These are phyloP conservation scores for Plantago ovata DNA, from an alignment of 257 asterid species.

Conservation along the genomic window DNA sequence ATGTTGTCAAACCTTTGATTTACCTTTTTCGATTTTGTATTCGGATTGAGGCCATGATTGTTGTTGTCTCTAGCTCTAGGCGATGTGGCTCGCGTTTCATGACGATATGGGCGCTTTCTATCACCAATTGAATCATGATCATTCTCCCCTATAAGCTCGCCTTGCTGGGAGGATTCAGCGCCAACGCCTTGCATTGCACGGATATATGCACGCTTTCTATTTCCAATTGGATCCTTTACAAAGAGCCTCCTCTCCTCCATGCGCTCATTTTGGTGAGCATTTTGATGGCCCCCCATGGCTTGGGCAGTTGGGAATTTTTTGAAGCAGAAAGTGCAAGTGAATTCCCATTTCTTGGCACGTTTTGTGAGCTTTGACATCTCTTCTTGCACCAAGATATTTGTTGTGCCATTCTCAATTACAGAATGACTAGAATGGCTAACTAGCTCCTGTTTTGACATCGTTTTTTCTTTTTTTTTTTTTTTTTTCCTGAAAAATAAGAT, in stretches of 20 bases:
- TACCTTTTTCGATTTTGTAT: slow-evolving; percentile 14
- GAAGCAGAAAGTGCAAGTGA: slow-evolving; percentile 53
- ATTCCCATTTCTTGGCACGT: slow-evolving; percentile 34
- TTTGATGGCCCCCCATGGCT: slow-evolving; percentile 58
- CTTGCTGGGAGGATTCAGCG: neutral
- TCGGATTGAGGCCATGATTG: neutral
- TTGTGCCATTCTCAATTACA: neutral
- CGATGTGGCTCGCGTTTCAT: neutral
- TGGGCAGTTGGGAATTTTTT: slow-evolving; percentile 46
- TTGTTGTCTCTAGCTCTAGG: neutral
- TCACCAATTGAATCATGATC: too few species aligned
- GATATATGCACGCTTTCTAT: slow-evolving; percentile 33
- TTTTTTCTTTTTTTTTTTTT: neutral
- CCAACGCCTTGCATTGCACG: slow-evolving; percentile 21
- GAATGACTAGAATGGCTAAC: neutral
- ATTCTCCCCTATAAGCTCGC: too few species aligned
- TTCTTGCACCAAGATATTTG: neutral
- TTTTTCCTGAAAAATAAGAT: slow-evolving; percentile 2
- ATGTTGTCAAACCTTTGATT: slow-evolving; percentile 7
- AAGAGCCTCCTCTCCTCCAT: slow-evolving; percentile 36
- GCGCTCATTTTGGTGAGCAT: slow-evolving; percentile 46
- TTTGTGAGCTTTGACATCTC: slow-evolving; percentile 31
- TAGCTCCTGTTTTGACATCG: slow-evolving; percentile 19
- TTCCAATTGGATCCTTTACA: slow-evolving; percentile 32
- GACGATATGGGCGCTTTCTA: too few species aligned